These are phyloP conservation scores for Fusarium irregulare DNA, from an alignment of 2,329 filamentous ascomycete species.

Conservation along the genomic window DNA sequence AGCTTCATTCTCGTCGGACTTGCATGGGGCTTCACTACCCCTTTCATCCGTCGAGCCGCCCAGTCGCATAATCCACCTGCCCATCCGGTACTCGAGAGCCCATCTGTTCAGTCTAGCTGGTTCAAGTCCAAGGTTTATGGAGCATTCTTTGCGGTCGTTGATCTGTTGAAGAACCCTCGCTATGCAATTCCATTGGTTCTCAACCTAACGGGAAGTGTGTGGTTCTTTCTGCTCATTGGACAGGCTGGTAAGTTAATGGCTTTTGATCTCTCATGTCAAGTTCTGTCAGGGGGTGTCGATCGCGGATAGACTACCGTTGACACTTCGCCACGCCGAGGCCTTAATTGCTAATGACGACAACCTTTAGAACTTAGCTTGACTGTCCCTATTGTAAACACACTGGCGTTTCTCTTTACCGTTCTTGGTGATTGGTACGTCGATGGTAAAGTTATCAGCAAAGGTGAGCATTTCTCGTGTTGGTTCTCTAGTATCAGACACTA, in stretches of 20 bases:
- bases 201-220: constrained; percentile 92
- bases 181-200: constrained; percentile 88
- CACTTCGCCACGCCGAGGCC: constrained; percentile 17
- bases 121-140: constrained; percentile 71
- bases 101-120: constrained; percentile 67
- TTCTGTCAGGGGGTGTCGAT: constrained; percentile 24
- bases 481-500: neutral
- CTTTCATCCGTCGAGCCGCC: constrained; percentile 90
- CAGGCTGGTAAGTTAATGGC: constrained; percentile 75
- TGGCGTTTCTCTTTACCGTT: constrained; percentile 96
- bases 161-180: constrained; percentile 81
- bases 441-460: constrained; percentile 85
- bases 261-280: constrained; percentile 20
- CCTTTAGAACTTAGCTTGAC: constrained; percentile 85
- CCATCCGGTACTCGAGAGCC: constrained; percentile 65
- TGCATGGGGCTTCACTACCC: constrained; percentile 92
- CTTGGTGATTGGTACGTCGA: constrained; percentile 96
- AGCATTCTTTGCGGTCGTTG: constrained; percentile 78
- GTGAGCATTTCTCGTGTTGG: constrained; percentile 58
- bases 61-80: constrained; percentile 74
- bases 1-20: constrained; percentile 91
- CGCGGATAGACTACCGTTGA: constrained; percentile 24
- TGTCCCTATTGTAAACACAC: constrained; percentile 92
- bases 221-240: constrained; percentile 96
- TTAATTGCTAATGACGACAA: constrained; percentile 30